Conservation (phyloP, 208 protist genomes). For the Phytomonas sp. region DNA sequence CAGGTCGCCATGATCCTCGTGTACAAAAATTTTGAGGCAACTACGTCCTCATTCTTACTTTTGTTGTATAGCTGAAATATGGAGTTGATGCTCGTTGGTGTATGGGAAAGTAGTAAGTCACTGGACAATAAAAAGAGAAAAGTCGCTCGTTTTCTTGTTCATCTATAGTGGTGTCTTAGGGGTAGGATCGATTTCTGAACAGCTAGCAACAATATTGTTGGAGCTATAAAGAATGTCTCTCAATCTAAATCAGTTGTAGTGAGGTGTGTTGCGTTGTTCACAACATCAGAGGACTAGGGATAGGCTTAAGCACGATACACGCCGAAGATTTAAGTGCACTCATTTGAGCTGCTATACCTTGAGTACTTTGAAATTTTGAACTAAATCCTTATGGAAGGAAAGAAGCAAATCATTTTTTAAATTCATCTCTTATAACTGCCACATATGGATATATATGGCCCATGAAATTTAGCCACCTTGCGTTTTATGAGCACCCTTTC, state of each 20-base stretch:
- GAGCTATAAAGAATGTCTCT: not conserved
- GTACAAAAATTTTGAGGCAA: slow-evolving; percentile 40
- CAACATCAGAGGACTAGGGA: not conserved
- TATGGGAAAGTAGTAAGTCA: not conserved
- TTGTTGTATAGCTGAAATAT: not conserved
- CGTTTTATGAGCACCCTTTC: not conserved
- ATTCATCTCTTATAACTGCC: not conserved
- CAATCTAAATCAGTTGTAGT: not conserved
- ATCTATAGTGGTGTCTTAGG: not conserved
- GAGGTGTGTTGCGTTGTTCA: not conserved
- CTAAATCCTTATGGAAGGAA: not conserved
- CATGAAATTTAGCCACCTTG: not conserved
- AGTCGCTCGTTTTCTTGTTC: not conserved
- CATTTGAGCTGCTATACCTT: not conserved
- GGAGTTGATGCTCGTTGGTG: not conserved
- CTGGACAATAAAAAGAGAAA: not conserved
- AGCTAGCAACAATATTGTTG: not conserved
- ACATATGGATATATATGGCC: not conserved
- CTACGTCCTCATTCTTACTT: not conserved
- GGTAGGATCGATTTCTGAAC: not conserved
- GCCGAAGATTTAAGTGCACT: not conserved
- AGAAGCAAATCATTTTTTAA: not conserved
- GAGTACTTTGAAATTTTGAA: not conserved
- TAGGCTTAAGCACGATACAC: not conserved
- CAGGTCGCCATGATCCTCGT: slow-evolving; percentile 34